Evolutionary conservation across 352 stramenopile genomes (phyloP).

Genomic region (Phytophthora fragariaefolia): DNA sequence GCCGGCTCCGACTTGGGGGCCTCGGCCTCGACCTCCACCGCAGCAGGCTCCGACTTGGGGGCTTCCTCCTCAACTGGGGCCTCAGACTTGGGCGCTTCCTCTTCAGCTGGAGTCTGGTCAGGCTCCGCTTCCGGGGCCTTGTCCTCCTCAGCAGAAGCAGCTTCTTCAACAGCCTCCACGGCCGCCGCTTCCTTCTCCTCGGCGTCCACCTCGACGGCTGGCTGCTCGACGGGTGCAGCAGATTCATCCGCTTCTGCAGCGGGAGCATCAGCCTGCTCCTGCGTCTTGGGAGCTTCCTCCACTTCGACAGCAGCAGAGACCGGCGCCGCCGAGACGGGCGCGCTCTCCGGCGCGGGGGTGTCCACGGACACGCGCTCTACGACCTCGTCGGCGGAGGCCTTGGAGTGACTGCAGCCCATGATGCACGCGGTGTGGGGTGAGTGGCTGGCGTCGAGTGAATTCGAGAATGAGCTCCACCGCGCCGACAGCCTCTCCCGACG

Average conservation of each 20-base stretch:
- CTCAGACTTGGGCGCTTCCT: not conserved
- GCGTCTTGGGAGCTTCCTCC: slow-evolving; percentile 16
- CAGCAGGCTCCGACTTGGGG: slow-evolving; percentile 6
- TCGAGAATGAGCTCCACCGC: slow-evolving; percentile 31
- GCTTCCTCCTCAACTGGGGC: slow-evolving; percentile 1
- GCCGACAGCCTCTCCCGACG: slow-evolving; percentile 6
- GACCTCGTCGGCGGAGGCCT: slow-evolving; percentile 56
- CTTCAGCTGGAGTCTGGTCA: slow-evolving; percentile 5
- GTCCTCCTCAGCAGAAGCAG: slow-evolving; percentile 1
- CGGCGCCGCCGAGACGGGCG: slow-evolving; percentile 17
- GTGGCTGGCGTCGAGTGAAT: slow-evolving; percentile 31
- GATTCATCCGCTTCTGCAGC: slow-evolving; percentile 23
- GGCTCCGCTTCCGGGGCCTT: slow-evolving; percentile 7
- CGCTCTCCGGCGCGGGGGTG: slow-evolving; percentile 14
- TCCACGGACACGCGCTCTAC: slow-evolving; percentile 34
- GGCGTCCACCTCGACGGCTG: not conserved
- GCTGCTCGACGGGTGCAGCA: slow-evolving; percentile 28
- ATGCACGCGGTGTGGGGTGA: not conserved
- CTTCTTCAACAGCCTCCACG: slow-evolving; percentile 1
- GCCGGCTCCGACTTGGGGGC: slow-evolving; percentile 6
- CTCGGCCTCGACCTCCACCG: slow-evolving; percentile 10
- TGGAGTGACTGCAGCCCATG: slow-evolving; percentile 79
- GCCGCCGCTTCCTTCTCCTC: not conserved
- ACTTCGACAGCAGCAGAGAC: slow-evolving; percentile 6
- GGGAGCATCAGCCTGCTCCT: slow-evolving; percentile 17